Base-by-base conservation (phyloP, 768 basidiomycete genomes). In the Imleria badia region DNA sequence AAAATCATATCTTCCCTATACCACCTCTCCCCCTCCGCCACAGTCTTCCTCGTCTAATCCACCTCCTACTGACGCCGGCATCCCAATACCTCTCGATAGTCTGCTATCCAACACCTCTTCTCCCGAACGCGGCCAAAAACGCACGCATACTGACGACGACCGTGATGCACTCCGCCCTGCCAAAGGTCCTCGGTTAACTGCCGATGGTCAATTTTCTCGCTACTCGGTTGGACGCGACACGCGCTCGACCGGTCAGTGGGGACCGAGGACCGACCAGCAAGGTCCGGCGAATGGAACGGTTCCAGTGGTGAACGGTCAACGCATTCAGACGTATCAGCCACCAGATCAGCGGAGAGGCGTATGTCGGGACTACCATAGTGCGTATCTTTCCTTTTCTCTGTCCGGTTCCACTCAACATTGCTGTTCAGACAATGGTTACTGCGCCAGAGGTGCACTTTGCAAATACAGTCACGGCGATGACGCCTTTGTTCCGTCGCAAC, bases 401-500 rank as follows among this genome's bases (percentile, higher is more conserved):
- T 39, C 14, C 40, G 42, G 29, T 49, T 39, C 48, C 41, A 51
- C 54, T 51, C 54, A 57, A 58, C 48, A 49, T 52, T 19, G 52
- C 42, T 56, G 10, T 46, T 9, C 60, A 98, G 95, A 95, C 66
- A 86, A 86, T 54, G 95, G 95, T 2, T 97, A 86, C 73, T 98
- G 95, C 63, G 83, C 90, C 38, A 84, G 94, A 31, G 95, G 95
- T 44, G 86, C 82, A 19, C 80, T 81, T 56, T 98, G 95, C 79
- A 94, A 92, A 67, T 98, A 84, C 72, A 93, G 90, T 56, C 95
- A 98, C 63, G 93, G 91, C 35, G 91, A 92, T 2, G 91, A 95
- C 66, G 89, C 91, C 30, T 84, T 91, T 46, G 76, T 90, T 10
- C 91, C 89, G 0, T 81, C 80, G 0, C 85, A 84, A 58, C 67